These are phyloP conservation scores for Aureobasidium sp. DNA, from an alignment of 2,329 filamentous ascomycete genomes.

Conservation along the genomic window DNA sequence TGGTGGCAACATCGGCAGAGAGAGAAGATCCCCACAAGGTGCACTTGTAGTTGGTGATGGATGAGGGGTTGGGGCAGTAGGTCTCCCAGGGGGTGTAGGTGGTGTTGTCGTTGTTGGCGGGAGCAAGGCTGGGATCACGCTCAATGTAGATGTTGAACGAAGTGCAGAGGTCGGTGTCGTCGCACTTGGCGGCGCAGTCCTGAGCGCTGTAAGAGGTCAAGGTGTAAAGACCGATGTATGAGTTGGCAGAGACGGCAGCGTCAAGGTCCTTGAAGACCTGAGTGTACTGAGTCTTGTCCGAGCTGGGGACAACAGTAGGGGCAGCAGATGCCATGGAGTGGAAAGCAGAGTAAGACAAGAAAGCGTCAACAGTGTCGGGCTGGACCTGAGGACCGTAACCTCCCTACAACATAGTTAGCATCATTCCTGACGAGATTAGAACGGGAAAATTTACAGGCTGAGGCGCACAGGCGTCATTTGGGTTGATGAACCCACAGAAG, in stretches of 20 bases:
- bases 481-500: slow-evolving; percentile 34
- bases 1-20: slow-evolving; percentile 24
- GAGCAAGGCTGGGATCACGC: slow-evolving; percentile 29
- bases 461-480: slow-evolving; percentile 29
- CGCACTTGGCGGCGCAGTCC: slow-evolving; percentile 27
- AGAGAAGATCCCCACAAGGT: slow-evolving; percentile 33
- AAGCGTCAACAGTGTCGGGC: slow-evolving; percentile 24
- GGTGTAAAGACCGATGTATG: slow-evolving; percentile 29
- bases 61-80: slow-evolving; percentile 31
- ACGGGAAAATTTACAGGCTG: slow-evolving; percentile 22
- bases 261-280: slow-evolving; percentile 28
- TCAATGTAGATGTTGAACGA: slow-evolving; percentile 32
- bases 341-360: slow-evolving; percentile 24
- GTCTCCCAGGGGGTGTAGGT: slow-evolving; percentile 22
- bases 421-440: not conserved
- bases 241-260: slow-evolving; percentile 25
- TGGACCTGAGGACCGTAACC: slow-evolving; percentile 27
- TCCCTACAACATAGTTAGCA: slow-evolving; percentile 17
- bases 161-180: slow-evolving; percentile 28
- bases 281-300: slow-evolving; percentile 22
- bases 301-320: slow-evolving; percentile 15
- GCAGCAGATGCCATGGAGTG: slow-evolving; percentile 21
- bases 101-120: slow-evolving; percentile 24
- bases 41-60: slow-evolving; percentile 36
- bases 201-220: slow-evolving; percentile 27